Evolutionary conservation across 495 filamentous ascomycete species (phyloP), one percentile per base, ranked within the genome.

Genomic region (Antarctomyces pellizariae): DNA sequence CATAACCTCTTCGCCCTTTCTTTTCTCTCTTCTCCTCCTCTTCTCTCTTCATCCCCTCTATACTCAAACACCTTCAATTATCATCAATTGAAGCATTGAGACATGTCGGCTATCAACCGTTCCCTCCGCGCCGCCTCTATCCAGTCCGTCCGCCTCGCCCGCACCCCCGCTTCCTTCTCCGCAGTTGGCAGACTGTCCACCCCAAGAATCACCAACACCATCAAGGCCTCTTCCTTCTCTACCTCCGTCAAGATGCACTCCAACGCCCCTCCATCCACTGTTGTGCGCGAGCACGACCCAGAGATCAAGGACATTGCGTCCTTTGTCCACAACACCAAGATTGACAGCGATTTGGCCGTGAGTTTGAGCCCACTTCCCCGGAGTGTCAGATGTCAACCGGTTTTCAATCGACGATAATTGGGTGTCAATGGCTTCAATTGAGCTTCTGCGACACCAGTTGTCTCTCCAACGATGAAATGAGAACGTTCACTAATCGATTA

Each of bases 231-330:
- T n/a, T n/a, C n/a, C 42, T 70, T 71, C 45, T 69, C 64, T 30
- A 67, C 62, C 33, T 62, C 60, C 50, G 38, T 60, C 27, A 37
- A 57, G 10, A 50, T 57, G 26, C 54, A 56, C 42, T 65, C 62
- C 40, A 52, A 44, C 25, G 53, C 50, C 38, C 46, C 59, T 28
- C 48, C 54, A 35, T 50, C 64, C 44, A 41, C 60, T 21, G 43
- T 50, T 34, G 38, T 48, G 34, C 53, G 63, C 50, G 54, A 70
- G 36, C 83, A 76, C 45, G 86, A 97, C 45, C 67, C 72, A 30
- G 89, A 95, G 50, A 79, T 95, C 42, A 64, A 68, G 51, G 89
- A 93, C 44, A 86, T 95, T 57, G 84, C 86, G 13, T 63, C 58
- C 48, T 97, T 93, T 49, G 72, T 93, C 42, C 77, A 86, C 61